Conservation (phyloP, 2,329 filamentous ascomycete genomes). For the Immersiporthe knoxdaviesiana region DNA sequence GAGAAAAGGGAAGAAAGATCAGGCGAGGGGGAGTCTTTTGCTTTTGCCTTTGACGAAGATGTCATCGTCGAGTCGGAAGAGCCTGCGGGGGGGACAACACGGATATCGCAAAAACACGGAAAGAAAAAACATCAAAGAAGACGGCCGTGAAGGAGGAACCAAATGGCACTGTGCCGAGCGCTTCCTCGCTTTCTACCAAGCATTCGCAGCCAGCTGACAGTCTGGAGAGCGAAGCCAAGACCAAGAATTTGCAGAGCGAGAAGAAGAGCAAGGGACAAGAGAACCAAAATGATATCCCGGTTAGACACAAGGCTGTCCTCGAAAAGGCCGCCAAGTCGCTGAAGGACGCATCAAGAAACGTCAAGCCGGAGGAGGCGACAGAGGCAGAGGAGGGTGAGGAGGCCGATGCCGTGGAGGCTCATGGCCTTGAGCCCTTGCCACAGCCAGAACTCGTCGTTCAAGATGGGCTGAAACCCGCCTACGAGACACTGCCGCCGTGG, state of each 20-base stretch:
- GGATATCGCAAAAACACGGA: neutral
- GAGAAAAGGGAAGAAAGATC: slow-evolving; percentile 57
- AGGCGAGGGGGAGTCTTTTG: slow-evolving; percentile 45
- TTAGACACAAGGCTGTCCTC: slow-evolving; percentile 39
- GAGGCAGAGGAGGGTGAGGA: slow-evolving; percentile 36
- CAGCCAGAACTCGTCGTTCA: slow-evolving; percentile 70
- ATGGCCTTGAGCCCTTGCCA: slow-evolving; percentile 80
- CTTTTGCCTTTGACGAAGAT: slow-evolving; percentile 21
- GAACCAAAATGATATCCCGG: slow-evolving; percentile 35
- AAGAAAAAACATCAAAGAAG: neutral
- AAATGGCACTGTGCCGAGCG: neutral
- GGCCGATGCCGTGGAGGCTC: slow-evolving; percentile 46
- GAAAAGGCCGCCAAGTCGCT: slow-evolving; percentile 35
- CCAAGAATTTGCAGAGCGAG: neutral
- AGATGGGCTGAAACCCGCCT: slow-evolving; percentile 63
- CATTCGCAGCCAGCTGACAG: neutral
- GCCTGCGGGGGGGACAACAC: neutral
- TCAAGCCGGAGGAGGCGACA: slow-evolving; percentile 36
- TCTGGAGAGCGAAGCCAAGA: neutral
- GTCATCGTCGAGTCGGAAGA: neutral
- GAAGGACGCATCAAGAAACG: slow-evolving; percentile 34
- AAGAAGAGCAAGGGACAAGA: slow-evolving; percentile 33
- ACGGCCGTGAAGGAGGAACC: neutral
- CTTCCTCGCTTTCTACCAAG: slow-evolving; percentile 2
- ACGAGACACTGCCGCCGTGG: slow-evolving; percentile 81